Evolutionary conservation across 148 eudicot species (phyloP), one percentile per base, ranked within the genome.

Genomic region (Rhododendron griersonianum): DNA sequence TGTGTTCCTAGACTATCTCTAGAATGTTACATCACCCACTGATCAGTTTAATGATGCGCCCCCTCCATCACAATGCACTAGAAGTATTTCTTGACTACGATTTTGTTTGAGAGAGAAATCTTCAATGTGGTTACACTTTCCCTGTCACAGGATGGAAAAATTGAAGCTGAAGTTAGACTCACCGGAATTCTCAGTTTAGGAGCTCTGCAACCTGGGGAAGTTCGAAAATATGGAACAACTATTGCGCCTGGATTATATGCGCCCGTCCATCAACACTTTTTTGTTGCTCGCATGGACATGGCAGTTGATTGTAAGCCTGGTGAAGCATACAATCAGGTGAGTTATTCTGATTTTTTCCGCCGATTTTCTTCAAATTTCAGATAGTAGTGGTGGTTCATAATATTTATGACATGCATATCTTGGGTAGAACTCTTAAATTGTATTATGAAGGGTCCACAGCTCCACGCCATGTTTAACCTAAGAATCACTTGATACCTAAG

Each of bases 221-320:
- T 83, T 81, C 92, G 98, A 83, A 98, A 98, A 90, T 98, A 95
- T 90, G 99, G 99, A 48, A 98, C 99, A 57, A 95, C 92, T 5
- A 98, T 98, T 87, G 98, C 98, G 30, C 99, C 99, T 41, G 99
- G 99, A 77, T 83, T 98, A 86, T 98, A 98, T 91, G 99, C 99
- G 45, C 99, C 98, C 13, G 98, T 98, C 85, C 99, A 98, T 91
- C 99, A 98, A 81, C 99, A 98, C 87, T 98, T 98, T 80, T 98
- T 98, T 85, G 98, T 98, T 90, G 96, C 99, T 90, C 98, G 98
- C 73, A 95, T 98, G 99, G 98, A 98, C 91, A 98, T 98, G 99
- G 91, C 98, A 50, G 98, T 98, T 86, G 99, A 98, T 90, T 95
- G 94, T 87, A 98, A 91, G 89, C 96, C 99, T 57, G 99, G 99